phyloP scores from a whole-genome alignment of 2,329 filamentous ascomycete species.

The Nothomitra cinnamomea region DNA sequence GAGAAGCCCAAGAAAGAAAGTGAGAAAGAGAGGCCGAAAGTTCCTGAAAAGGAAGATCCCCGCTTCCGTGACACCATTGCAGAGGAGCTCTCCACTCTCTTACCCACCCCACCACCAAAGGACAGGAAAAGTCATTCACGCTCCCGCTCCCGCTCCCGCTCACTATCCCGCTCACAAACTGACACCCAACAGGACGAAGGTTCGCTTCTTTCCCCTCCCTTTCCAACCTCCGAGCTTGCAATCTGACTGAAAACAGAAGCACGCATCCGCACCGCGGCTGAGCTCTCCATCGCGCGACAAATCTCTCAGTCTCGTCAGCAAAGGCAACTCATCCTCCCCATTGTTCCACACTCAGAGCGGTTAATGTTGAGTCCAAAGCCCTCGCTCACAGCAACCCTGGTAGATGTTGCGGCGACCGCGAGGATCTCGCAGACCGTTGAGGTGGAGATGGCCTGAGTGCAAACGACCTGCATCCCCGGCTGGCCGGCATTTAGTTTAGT shows the following conservation, averaged over 20 bases:
- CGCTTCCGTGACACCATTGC: not conserved
- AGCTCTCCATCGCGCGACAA: constrained; percentile 50
- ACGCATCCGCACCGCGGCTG: constrained; percentile 34
- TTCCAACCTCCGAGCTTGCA: not conserved
- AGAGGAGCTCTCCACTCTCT: not conserved
- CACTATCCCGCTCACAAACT: not conserved
- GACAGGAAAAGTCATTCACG: not conserved
- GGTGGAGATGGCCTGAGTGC: not conserved
- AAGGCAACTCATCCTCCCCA: constrained; percentile 38
- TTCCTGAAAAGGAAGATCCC: not conserved
- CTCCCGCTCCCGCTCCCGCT: not conserved
- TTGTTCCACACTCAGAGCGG: constrained; percentile 13
- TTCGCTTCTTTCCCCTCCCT: not conserved
- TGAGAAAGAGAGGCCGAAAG: not conserved
- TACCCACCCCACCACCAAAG: not conserved
- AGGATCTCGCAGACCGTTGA: not conserved
- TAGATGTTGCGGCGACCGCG: not conserved
- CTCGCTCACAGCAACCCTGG: not conserved
- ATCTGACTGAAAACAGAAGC: not conserved
- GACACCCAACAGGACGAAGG: not conserved
- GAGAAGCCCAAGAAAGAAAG: not conserved
- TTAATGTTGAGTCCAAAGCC: not conserved
- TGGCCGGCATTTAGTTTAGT: no score
- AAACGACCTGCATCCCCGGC: no score
- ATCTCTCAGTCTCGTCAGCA: constrained; percentile 49